Base-by-base conservation (phyloP, 1,139 yeast species). In the Candida pseudoviswanathii region DNA sequence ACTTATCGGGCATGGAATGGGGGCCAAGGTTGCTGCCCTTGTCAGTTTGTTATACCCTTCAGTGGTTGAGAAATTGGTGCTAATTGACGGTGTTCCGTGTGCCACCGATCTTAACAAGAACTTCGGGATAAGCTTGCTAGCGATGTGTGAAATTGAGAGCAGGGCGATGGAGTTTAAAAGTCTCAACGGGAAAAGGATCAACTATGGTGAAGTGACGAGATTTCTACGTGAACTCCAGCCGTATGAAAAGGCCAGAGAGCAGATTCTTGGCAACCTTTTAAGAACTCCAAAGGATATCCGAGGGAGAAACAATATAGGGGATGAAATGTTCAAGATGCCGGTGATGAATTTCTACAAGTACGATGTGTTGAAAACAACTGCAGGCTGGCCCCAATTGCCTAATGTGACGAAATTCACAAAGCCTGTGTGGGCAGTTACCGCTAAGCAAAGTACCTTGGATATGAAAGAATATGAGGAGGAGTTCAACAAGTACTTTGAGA, bases 1-100 rank as follows among this genome's bases (percentile, higher is more conserved):
- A 9, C 52, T 79, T 26, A 70, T 75, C 7, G 85, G 85, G 0
- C 82, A 80, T 56, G 77, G 81, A 26, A 71, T 80, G 73, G 85
- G 85, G 0, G 84, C 82, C 5, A 80, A 80, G 52, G 74, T 75
- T 4, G 74, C 81, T 5, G 78, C 80, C 82, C 51, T 76, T 47
- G 70, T 74, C 3, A 67, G 75, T 3, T 61, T 80, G 41, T 56
- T 63, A 43, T 57, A 63, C 43, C 82, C 82, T 1, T 70, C 70
- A 4, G 51, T 69, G 44, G 65, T 78, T 5, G 58, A 64, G 22
- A 65, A 71, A 41, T 64, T 80, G 34, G 72, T 78, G 16, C 71
- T 77, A 11, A 70, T 80, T 10, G 85, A 80, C 54, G 80, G 78
- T 58, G 66, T 79, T 5, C 85, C 85, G 1, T 67, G 65, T 1